These are phyloP conservation scores for Penicillium sp. DNA, from an alignment of 2,329 filamentous ascomycete genomes.

Conservation along the genomic window DNA sequence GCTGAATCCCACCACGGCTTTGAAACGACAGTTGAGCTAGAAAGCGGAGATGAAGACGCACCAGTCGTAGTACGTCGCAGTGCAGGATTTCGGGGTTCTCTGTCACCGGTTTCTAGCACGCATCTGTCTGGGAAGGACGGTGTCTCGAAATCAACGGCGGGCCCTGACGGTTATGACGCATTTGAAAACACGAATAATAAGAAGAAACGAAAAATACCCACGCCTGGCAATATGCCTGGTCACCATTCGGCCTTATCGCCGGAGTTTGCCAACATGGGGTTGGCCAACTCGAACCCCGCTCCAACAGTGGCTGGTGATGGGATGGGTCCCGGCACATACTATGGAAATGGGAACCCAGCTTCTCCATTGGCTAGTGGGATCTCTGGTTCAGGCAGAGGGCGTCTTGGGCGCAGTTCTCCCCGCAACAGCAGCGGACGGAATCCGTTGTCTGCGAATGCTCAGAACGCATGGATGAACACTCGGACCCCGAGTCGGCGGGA, in stretches of 20 bases:
- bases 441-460: constrained; percentile 61
- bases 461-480: constrained; percentile 54
- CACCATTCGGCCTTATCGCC: constrained; percentile 61
- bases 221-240: constrained; percentile 69
- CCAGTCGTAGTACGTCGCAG: constrained; percentile 45
- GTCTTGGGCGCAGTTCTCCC: constrained; percentile 64
- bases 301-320: constrained; percentile 48
- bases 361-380: constrained; percentile 66
- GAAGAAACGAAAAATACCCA: constrained; percentile 97
- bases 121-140: constrained; percentile 31
- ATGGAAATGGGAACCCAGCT: constrained; percentile 56
- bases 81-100: constrained; percentile 41
- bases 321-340: constrained; percentile 52
- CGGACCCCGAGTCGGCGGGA: constrained; percentile 52
- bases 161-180: constrained; percentile 89
- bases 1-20: constrained; percentile 46
- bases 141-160: constrained; percentile 56
- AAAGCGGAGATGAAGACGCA: constrained; percentile 63
- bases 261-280: constrained; percentile 65
- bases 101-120: constrained; percentile 30
- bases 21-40: constrained; percentile 56
- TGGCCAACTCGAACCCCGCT: constrained; percentile 50
- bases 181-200: constrained; percentile 99
- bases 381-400: constrained; percentile 80
- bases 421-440: constrained; percentile 59